Percentiles rank a stretch among this genome's conserved stretches.
Evolutionary conservation across 306 rosid genomes (phyloP).

Genomic region (Vicia faba): DNA sequence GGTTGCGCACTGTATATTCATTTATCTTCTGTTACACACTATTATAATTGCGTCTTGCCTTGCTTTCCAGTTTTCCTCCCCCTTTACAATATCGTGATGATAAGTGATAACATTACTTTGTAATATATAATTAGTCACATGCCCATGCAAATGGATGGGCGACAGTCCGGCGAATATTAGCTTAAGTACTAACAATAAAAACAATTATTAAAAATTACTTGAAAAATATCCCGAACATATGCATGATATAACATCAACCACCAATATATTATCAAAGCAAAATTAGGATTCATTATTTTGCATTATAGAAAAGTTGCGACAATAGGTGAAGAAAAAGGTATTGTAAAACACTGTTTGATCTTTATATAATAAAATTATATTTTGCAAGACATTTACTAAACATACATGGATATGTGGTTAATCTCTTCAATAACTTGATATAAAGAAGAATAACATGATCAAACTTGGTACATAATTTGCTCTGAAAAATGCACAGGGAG

Average conservation of each 20-base stretch:
- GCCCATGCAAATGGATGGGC: not conserved
- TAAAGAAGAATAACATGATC: not conserved
- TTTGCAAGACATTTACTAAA: not conserved
- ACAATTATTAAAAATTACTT: not conserved
- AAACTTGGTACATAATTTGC: not conserved
- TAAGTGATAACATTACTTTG: not conserved
- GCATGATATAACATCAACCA: not conserved
- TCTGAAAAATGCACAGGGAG: no score
- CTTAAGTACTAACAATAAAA: not conserved
- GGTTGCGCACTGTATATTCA: slow-evolving; percentile 77
- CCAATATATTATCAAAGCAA: not conserved
- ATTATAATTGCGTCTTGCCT: not conserved
- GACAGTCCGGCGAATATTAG: not conserved
- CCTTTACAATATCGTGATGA: slow-evolving; percentile 2
- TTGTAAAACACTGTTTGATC: not conserved
- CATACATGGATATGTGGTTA: not conserved
- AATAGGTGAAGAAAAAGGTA: not conserved
- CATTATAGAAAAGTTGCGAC: not conserved
- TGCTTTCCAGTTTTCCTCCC: slow-evolving; percentile 12
- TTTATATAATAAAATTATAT: not conserved
- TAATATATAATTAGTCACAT: slow-evolving; percentile 5
- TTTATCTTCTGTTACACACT: slow-evolving; percentile 18
- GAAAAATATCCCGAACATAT: not conserved
- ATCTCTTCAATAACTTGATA: not conserved
- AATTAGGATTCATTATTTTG: not conserved